A percentile compares a stretch with the other conserved stretches of the same genome.
Conservation (phyloP, 2,329 filamentous ascomycete genomes). For the Penicillium sp. region DNA sequence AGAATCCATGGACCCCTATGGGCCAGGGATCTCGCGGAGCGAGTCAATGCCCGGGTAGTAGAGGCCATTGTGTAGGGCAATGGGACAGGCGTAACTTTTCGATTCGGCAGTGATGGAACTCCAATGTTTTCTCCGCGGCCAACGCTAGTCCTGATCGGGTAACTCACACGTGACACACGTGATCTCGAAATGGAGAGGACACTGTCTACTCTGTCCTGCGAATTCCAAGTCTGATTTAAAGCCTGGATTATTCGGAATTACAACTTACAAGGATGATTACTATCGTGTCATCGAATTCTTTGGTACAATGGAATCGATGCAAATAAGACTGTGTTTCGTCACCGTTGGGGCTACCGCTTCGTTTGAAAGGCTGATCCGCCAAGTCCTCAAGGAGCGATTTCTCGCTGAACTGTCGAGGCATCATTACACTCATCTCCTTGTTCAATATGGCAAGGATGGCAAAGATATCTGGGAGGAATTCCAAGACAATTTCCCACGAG, state of each 20-base stretch:
- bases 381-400: conserved; percentile 66
- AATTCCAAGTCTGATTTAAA: not conserved
- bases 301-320: not conserved
- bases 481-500: conserved; percentile 28
- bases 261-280: not conserved
- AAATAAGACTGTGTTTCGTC: conserved; percentile 69
- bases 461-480: conserved; percentile 56
- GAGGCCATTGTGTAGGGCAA: conserved; percentile 43
- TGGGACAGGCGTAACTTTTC: conserved; percentile 16
- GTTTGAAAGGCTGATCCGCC: conserved; percentile 72
- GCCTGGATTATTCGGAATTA: not conserved
- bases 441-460: conserved; percentile 80
- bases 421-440: conserved; percentile 70
- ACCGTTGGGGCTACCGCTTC: conserved; percentile 91
- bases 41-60: conserved; percentile 43
- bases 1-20: conserved; percentile 33
- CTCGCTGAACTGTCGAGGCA: conserved; percentile 61
- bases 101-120: conserved; percentile 1
- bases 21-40: conserved; percentile 37
- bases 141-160: conserved; percentile 29
- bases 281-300: not conserved
- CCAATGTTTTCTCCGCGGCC: conserved; percentile 21
- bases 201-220: not conserved
- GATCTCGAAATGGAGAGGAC: conserved; percentile 1
- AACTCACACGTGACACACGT: conserved; percentile 6